Percentiles rank a stretch among this genome's conserved stretches.
Evolutionary conservation across 1,284 basidiomycete species (phyloP).

Genomic region (Vanrija sp.): DNA sequence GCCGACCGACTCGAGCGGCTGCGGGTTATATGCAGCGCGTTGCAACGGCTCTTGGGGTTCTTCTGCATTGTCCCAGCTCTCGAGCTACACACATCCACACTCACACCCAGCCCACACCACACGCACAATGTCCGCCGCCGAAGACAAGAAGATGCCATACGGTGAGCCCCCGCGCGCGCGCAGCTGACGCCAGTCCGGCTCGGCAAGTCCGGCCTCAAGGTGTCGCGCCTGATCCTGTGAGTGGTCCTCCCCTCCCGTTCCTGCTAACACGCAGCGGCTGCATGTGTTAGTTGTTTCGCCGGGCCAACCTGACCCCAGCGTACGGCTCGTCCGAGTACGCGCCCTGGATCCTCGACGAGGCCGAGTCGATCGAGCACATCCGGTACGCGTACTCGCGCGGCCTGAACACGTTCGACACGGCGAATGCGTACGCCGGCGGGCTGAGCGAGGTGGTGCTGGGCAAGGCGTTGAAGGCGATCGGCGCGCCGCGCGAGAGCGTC

Average conservation of each 20-base stretch:
- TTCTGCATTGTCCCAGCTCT: no score
- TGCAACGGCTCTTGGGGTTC: no score
- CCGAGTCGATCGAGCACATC: conserved; percentile 42
- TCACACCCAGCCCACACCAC: no score
- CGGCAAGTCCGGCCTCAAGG: conserved; percentile 40
- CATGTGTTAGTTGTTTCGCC: conserved; percentile 12
- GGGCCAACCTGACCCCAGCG: not conserved
- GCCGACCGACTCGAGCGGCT: no score
- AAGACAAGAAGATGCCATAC: no score
- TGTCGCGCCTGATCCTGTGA: conserved; percentile 40
- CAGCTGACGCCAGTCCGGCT: conserved; percentile 27
- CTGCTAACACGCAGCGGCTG: conserved; percentile 23
- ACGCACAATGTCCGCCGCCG: no score
- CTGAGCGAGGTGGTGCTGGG: conserved; percentile 64
- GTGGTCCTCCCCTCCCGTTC: not conserved
- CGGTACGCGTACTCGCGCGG: conserved; percentile 38
- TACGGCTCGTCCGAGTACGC: conserved; percentile 27
- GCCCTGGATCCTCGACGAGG: conserved; percentile 40
- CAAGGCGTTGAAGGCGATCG: conserved; percentile 68
- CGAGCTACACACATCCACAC: no score
- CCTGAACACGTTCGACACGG: conserved; percentile 44
- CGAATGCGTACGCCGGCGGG: conserved; percentile 54
- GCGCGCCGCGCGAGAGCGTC: conserved; percentile 67
- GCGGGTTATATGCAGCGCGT: no score
- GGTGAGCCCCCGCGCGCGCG: no score